These are phyloP conservation scores for Ceratorhiza oryzae-sativae DNA, from an alignment of 1,284 basidiomycete genomes.

Conservation along the genomic window DNA sequence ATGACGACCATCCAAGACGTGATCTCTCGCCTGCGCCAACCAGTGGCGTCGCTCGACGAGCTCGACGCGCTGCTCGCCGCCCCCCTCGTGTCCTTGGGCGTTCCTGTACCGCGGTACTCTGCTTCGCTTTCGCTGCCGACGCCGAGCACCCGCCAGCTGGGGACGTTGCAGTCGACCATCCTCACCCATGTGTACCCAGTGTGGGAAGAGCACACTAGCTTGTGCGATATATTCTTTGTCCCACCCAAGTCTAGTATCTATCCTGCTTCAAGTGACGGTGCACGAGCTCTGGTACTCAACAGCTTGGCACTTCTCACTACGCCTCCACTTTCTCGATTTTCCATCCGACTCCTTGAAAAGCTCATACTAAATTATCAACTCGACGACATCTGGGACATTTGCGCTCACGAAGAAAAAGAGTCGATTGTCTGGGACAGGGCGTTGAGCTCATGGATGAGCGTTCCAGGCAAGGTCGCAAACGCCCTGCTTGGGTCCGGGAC, in stretches of 20 bases:
- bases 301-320: conserved; percentile 2
- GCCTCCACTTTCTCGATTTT: conserved; percentile 3
- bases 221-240: conserved; percentile 5
- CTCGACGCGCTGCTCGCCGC: conserved; percentile 13
- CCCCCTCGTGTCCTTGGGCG: conserved; percentile 5
- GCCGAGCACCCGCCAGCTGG: conserved; percentile 7
- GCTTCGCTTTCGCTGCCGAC: neutral
- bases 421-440: conserved; percentile 69
- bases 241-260: neutral
- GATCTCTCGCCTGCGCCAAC: conserved; percentile 21
- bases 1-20: conserved; percentile 35
- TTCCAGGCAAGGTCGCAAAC: conserved; percentile 76
- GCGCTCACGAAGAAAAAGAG: conserved; percentile 46
- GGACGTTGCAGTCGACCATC: conserved; percentile 20
- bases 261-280: neutral
- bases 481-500: conserved; percentile 53
- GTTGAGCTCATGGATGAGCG: conserved; percentile 63
- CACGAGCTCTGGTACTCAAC: neutral
- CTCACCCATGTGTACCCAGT: conserved; percentile 13
- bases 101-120: neutral
- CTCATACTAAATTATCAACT: conserved; percentile 69
- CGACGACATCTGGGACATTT: conserved; percentile 60
- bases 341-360: conserved; percentile 59
- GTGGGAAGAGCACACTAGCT: conserved; percentile 1
- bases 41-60: conserved; percentile 17